Evolutionary conservation across 2,329 filamentous ascomycete genomes (phyloP).

Genomic region (Epichloe bromicola): DNA sequence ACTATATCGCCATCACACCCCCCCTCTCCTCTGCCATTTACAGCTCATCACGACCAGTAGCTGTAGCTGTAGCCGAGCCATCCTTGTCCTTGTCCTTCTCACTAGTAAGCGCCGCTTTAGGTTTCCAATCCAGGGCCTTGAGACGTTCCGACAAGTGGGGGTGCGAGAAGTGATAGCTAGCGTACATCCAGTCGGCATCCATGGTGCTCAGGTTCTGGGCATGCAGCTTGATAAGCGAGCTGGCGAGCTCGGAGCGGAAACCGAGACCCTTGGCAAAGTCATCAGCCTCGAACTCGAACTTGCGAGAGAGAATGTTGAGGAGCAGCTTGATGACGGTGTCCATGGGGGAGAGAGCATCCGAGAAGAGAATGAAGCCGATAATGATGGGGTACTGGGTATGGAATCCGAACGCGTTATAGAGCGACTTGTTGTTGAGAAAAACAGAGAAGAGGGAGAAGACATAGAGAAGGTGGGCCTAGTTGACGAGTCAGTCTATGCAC

Average conservation of each 20-base stretch:
- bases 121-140: conserved; percentile 79
- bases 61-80: conserved; percentile 47
- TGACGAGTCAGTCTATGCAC: conserved; percentile 1
- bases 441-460: conserved; percentile 93
- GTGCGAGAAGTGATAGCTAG: conserved; percentile 96
- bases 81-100: conserved; percentile 27
- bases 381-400: conserved; percentile 73
- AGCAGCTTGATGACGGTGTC: conserved; percentile 88
- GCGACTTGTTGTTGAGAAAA: conserved; percentile 87
- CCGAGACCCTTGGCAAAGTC: conserved; percentile 76
- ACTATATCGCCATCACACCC: neutral
- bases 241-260: conserved; percentile 69
- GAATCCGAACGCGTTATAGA: conserved; percentile 91
- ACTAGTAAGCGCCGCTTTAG: conserved; percentile 34
- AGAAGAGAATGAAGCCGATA: conserved; percentile 95
- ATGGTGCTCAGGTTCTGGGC: conserved; percentile 97
- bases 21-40: conserved; percentile 18
- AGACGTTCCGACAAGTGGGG: conserved; percentile 90
- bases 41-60: conserved; percentile 62
- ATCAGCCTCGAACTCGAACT: conserved; percentile 94
- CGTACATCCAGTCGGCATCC: conserved; percentile 98
- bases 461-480: conserved; percentile 83
- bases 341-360: conserved; percentile 80
- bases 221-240: conserved; percentile 90
- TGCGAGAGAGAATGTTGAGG: conserved; percentile 91